Conservation (phyloP, 192 early-diverging fungal species). For the Coemansia sp. region DNA sequence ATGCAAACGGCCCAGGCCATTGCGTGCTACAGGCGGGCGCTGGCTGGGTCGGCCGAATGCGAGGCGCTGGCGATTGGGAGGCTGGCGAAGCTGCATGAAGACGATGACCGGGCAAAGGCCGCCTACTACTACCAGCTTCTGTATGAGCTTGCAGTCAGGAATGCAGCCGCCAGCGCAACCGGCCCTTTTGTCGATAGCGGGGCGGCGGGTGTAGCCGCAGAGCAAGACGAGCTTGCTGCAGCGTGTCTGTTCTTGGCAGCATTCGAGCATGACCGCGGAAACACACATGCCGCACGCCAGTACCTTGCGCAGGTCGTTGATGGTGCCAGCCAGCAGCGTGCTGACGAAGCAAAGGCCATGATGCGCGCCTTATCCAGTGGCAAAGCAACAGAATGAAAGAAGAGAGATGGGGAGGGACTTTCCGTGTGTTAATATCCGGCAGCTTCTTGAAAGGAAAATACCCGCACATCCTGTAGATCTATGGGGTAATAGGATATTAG, state of each 20-base stretch:
- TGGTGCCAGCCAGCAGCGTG: slow-evolving; percentile 30
- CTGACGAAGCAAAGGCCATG: slow-evolving; percentile 48
- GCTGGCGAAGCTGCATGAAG: slow-evolving; percentile 65
- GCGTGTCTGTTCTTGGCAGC: slow-evolving; percentile 49
- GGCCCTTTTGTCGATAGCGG: slow-evolving; percentile 9
- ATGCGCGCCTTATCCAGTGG: slow-evolving; percentile 26
- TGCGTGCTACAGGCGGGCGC: slow-evolving; percentile 74
- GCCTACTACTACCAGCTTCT: slow-evolving; percentile 63
- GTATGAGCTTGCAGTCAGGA: slow-evolving; percentile 38
- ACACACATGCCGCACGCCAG: slow-evolving; percentile 21
- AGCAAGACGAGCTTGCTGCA: slow-evolving; percentile 45
- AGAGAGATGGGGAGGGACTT: too few relatives aligned
- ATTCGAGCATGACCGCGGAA: slow-evolving; percentile 44
- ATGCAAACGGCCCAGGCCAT: slow-evolving; percentile 63
- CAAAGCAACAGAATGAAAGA: neutral
- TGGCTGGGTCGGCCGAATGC: slow-evolving; percentile 63
- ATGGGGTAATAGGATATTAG: slow-evolving; percentile 7
- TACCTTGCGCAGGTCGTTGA: slow-evolving; percentile 50
- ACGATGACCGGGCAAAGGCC: slow-evolving; percentile 55
- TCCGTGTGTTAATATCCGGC: neutral
- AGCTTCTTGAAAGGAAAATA: neutral
- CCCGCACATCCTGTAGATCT: too few relatives aligned
- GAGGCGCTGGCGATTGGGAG: slow-evolving; percentile 60
- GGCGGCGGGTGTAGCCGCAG: slow-evolving; percentile 4
- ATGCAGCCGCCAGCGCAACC: neutral